Evolutionary conservation across 306 rosid genomes (phyloP), one percentile per base, ranked within the genome.

Genomic region (Ochetophila trinervis): DNA sequence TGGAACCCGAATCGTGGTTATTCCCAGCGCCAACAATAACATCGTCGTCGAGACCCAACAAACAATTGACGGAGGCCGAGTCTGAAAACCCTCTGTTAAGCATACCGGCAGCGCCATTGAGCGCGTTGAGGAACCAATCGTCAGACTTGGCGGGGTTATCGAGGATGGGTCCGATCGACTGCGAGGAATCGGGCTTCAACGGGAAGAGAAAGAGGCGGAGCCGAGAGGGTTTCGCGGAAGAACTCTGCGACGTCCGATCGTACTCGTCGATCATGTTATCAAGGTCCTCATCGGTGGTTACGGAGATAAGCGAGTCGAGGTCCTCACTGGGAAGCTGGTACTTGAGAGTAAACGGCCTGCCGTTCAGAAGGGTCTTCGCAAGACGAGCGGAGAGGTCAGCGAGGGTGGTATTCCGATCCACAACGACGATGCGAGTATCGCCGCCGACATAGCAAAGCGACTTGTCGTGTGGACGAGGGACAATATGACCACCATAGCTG

Each of bases 191-290:
- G n/a, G 97, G 97, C 62, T 76, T 86, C 2, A 62, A 16, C 0
- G 99, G 86, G 52, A 93, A 93, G 5, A 93, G 78, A 13, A 93
- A 93, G 47, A 93, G 78, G 3, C 99, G 74, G 60, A 93, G 80
- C 58, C 99, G 74, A 5, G 88, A 88, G 71, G 97, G 94, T 63
- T 85, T 87, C n/a, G 79, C 27, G 0, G 88, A 27, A 0, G 89
- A 22, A 8, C 50, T 36, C 35, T 67, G 53, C 11, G 78, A 74
- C 15, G 87, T 93, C 18, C 99, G 94, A 72, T 93, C 99, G 63
- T 87, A 93, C 79, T 93, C 97, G 4, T 93, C 99, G 81, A 94
- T 86, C 97, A 94, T 90, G 70, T 94, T 94, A 34, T 94, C 99
- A 1, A 94, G 79, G 78, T 93, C 99, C 34, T 93, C 99, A 10